Percentiles rank a stretch among this genome's conserved stretches.
phyloP scores from a whole-genome alignment of 2,329 filamentous ascomycete species.

The Botrytis fragariae region DNA sequence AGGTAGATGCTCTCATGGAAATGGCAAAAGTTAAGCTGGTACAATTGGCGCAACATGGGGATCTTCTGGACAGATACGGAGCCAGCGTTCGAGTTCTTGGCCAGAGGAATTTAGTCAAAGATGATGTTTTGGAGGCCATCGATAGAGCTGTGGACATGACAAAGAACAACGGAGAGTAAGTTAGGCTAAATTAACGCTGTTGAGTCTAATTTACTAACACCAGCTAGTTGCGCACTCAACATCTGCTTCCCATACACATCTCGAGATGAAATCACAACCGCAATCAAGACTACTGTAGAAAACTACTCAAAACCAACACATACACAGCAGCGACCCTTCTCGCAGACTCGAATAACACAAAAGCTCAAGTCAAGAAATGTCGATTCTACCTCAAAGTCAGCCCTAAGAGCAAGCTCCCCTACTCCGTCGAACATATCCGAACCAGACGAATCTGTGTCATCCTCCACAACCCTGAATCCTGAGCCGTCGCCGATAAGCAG shows the following conservation, averaged over 20 bases:
- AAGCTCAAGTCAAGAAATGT: slow-evolving; percentile 73
- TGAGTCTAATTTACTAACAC: not conserved
- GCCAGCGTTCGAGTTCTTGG: slow-evolving; percentile 83
- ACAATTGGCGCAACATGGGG: slow-evolving; percentile 89
- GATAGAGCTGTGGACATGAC: slow-evolving; percentile 85
- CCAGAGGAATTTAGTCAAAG: slow-evolving; percentile 76
- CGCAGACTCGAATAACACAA: slow-evolving; percentile 80
- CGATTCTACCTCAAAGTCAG: slow-evolving; percentile 23
- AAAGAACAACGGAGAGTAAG: slow-evolving; percentile 76
- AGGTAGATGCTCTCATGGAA: slow-evolving; percentile 96
- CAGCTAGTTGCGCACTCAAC: slow-evolving; percentile 66
- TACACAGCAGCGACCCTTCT: slow-evolving; percentile 70
- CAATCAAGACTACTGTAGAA: slow-evolving; percentile 81
- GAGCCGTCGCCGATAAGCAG: slow-evolving; percentile 36
- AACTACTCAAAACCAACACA: slow-evolving; percentile 76
- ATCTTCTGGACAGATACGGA: slow-evolving; percentile 88
- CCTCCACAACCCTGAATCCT: slow-evolving; percentile 52
- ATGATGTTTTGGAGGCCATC: slow-evolving; percentile 84
- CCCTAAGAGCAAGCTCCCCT: slow-evolving; percentile 45
- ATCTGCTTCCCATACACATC: slow-evolving; percentile 98
- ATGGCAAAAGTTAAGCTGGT: slow-evolving; percentile 94
- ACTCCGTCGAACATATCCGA: slow-evolving; percentile 46
- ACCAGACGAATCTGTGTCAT: slow-evolving; percentile 53
- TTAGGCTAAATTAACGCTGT: slow-evolving; percentile 7
- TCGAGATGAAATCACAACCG: slow-evolving; percentile 88